Evolutionary conservation across 352 stramenopile genomes (phyloP), one percentile per base, ranked within the genome.

Genomic region (Phytophthora cryptogea): DNA sequence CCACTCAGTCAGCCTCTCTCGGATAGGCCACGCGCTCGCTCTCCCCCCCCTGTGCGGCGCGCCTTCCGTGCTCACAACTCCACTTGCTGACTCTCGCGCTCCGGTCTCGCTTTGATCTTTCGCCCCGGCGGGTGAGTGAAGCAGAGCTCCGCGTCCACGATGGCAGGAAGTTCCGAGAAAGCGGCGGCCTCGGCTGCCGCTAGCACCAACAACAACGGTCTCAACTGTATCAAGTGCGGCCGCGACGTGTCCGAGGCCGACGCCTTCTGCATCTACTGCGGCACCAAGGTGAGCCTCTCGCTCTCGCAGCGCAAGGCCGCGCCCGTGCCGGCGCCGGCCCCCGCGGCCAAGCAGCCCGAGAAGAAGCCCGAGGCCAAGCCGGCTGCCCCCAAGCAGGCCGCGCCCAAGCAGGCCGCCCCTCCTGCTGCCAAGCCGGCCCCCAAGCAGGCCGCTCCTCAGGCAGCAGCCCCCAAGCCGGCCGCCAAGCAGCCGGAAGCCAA

Each of bases 251-350:
- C 83, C 41, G 70, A 86, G 50, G 50, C 78, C 26, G 86, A 94
- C 72, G 72, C 83, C 39, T 92, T 94, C 69, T 94, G 86, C 67
- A 94, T 94, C 69, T 94, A 89, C 70, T 94, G 86, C 54, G 86
- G 86, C 59, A 94, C 83, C 51, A 93, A 93, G 49, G 83, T 93
- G 57, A 86, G 75, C 49, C 62, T 85, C 46, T 83, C 80, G 63
- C 51, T 88, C 26, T 74, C 76, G 5, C 75, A 88, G 66, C 76
- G 80, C 35, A 80, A 84, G 55, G 65, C 71, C 36, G 35, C 61
- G 10, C 45, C 70, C 16, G 37, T 66, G 4, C 17, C 63, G 8
- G 41, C 65, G 1, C 27, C 59, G 0, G 31, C 59, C 11, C 16
- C 54, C 14, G 33, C 46, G 1, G 20, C 55, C 20, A 66, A 72